Evolutionary conservation across 441 rosid species (phyloP), one percentile per base, ranked within the genome.

Genomic region (Pelargonium myrrhifolium): DNA sequence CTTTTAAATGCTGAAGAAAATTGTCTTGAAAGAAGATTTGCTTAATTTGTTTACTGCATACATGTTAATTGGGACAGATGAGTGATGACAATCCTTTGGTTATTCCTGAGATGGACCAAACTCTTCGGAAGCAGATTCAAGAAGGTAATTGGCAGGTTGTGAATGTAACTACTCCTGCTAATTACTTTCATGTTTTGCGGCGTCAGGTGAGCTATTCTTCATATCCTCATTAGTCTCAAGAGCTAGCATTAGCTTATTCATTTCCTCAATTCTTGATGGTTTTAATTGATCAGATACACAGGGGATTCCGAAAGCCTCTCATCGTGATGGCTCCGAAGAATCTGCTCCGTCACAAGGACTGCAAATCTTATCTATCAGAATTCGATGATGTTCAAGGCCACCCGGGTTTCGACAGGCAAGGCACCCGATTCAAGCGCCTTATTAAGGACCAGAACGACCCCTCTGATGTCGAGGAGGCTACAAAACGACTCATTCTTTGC

Each of bases 131-230:
- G 70, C 99, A 92, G 83, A 94, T 94, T 79, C 96, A 94, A 82
- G 99, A 92, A 77, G 92, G 98, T 76, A 89, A 94, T 73, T 89
- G 92, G 97, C 99, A 94, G 78, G 89, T 94, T 73, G 98, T 94
- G 65, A 94, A 94, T 80, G 96, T 85, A 65, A 94, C 99, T 60
- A 94, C 99, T 66, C 99, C 99, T 75, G 96, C 99, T 53, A 94
- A 88, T 77, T 94, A 92, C 75, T 94, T 94, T 89, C 98, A 94
- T 80, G 98, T 94, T 69, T 78, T 94, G 81, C 82, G 96, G 47
- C 89, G 98, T 17, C 99, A 92, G 92, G 98, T 90, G 70, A 71
- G 82, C 64, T 15, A 56, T 62, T 62, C 67, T 68, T 70, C n/a
- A 8, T 21, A n/a, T 20, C 17, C 45, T 65, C 8, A 53, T 55